These are phyloP conservation scores for Aspergillus sclerotioniger DNA, from an alignment of 495 filamentous ascomycete genomes.

Conservation along the genomic window DNA sequence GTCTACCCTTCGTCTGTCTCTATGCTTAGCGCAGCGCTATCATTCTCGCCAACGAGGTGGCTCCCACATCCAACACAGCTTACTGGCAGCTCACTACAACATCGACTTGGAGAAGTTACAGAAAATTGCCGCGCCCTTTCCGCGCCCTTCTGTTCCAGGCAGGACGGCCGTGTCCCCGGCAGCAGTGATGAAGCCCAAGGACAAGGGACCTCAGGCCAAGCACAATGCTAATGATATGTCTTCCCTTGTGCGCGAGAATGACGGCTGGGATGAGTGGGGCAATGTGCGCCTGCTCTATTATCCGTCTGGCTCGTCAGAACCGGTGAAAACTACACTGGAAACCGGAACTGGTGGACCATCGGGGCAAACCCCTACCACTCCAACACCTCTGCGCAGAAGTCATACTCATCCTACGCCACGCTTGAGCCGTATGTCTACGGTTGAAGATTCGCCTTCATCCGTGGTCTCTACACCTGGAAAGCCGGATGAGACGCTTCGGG, in stretches of 20 bases:
- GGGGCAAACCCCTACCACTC: constrained; percentile 42
- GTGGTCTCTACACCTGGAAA: constrained; percentile 29
- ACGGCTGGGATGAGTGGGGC: constrained; percentile 67
- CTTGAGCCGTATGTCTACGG: constrained; percentile 42
- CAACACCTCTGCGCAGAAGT: constrained; percentile 49
- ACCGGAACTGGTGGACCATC: constrained; percentile 26
- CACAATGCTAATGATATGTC: constrained; percentile 73
- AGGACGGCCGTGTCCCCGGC: constrained; percentile 41
- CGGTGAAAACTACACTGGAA: constrained; percentile 28
- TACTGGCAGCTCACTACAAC: constrained; percentile 87
- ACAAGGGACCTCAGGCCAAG: constrained; percentile 55
- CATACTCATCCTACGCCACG: constrained; percentile 56
- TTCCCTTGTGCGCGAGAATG: constrained; percentile 58
- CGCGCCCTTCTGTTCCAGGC: constrained; percentile 55
- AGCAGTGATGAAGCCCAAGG: constrained; percentile 66
- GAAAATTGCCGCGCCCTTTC: constrained; percentile 78
- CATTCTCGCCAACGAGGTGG: constrained; percentile 75
- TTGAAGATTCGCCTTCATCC: constrained; percentile 52
- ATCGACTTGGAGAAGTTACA: constrained; percentile 88
- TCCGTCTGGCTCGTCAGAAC: constrained; percentile 34
- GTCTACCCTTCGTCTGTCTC: constrained; percentile 69
- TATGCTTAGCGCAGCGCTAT: constrained; percentile 87
- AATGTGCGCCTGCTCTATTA: constrained; percentile 67
- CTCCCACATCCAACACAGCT: constrained; percentile 62
- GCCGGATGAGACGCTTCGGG: constrained; percentile 39